Base-by-base conservation (phyloP, 2,329 filamentous ascomycete genomes). In the Colletotrichum sp. region DNA sequence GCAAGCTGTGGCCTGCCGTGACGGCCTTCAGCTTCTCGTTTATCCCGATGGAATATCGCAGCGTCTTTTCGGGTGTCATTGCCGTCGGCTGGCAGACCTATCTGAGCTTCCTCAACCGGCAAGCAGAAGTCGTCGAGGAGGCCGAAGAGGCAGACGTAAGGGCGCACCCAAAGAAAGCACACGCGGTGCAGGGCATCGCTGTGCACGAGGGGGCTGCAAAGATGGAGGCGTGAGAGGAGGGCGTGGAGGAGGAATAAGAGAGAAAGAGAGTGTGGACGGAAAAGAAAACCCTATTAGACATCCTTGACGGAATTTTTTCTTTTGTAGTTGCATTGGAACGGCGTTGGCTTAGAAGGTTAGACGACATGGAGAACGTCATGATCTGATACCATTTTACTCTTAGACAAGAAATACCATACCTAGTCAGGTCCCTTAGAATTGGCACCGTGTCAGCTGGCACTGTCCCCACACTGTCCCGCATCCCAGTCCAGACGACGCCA, bases 31-130 rank as follows among this genome's bases (percentile, higher is more conserved):
- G 90, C 83, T 98, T 98, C 81, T 92, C 94, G n/a, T 97, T 95
- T 81, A 87, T 98, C 6, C 92, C 93, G 30, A 88, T 95, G 64
- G 92, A 96, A 81, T 96, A 95, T 84, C 89, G 96, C 67, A 95
- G 92, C 80, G 90, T 98, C 19, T 97, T 98, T 79, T 92, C 94
- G 0, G 95, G 95, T 2, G 86, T 94, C 8, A 90, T 98, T 78
- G 95, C 95, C 2, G 93, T 98, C 68, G 95, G 94, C 0, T 98
- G 96, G 96, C 96, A 98, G 89, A 96, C 95, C 1, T 98, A 98
- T 88, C 82, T 98, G 80, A 95, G 93, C 79, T 94, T 92, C 84
- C 84, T 98, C 81, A 98, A 98, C 81, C 90, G 93, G 80, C 87
- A 88, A 77, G 95, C 95, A 3, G 95, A 95, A 83, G 87, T 87